Evolutionary conservation across 371 early-diverging fungal genomes (phyloP).

Genomic region (Rhizoclosmatium hyalinum): DNA sequence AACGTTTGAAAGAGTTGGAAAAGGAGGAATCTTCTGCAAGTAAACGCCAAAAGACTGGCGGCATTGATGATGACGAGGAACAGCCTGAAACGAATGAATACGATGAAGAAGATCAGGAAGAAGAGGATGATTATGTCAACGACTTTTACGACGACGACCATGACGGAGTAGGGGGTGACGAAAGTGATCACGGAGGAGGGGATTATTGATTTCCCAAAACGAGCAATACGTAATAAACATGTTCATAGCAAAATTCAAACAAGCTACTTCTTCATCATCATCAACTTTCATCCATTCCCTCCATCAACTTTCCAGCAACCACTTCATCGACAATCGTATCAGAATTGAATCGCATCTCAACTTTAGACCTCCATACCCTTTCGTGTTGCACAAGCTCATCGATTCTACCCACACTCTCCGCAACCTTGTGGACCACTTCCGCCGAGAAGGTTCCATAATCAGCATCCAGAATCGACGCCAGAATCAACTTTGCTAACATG

Average conservation of each 20-base stretch:
- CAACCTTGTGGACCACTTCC: background rate
- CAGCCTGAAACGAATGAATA: slow-evolving; percentile 18
- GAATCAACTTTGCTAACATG: background rate
- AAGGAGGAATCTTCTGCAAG: slow-evolving; percentile 25
- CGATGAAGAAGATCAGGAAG: slow-evolving; percentile 40
- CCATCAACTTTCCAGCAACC: background rate
- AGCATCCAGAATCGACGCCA: background rate
- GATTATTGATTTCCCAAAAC: slow-evolving; percentile 41
- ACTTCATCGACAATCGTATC: background rate
- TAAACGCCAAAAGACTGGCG: slow-evolving; percentile 20
- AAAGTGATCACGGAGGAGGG: slow-evolving; percentile 48
- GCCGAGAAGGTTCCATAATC: background rate
- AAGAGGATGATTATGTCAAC: slow-evolving; percentile 31
- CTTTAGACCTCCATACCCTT: background rate
- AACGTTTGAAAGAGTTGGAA: slow-evolving; percentile 29
- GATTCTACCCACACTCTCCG: background rate
- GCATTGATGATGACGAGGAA: slow-evolving; percentile 30
- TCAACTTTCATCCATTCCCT: background rate
- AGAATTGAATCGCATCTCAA: background rate
- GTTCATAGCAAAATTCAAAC: background rate
- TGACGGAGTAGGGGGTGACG: slow-evolving; percentile 35
- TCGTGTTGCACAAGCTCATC: slow-evolving; percentile 4
- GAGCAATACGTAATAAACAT: slow-evolving; percentile 1
- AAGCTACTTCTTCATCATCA: too few relatives aligned
- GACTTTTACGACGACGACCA: slow-evolving; percentile 35